A percentile compares a stretch with the other conserved stretches of the same genome.
phyloP scores from a whole-genome alignment of 116 monocot genomes.

The Papilionanthe hybrid region DNA sequence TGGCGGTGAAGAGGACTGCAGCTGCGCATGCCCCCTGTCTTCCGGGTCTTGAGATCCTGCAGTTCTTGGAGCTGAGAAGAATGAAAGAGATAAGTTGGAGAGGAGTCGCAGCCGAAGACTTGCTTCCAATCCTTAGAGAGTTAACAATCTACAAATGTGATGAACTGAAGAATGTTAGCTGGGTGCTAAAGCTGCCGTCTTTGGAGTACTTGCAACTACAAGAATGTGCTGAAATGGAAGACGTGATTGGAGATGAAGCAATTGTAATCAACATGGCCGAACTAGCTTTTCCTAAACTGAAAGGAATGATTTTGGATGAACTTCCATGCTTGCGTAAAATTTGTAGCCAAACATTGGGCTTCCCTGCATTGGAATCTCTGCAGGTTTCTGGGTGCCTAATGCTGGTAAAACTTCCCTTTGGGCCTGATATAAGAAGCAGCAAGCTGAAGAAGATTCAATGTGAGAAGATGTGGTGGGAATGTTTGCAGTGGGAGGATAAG shows the following conservation, averaged over 20 bases:
- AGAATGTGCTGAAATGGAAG: conserved; percentile 2
- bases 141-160: neutral
- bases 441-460: conserved; percentile 12
- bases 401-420: conserved; percentile 24
- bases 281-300: conserved; percentile 2
- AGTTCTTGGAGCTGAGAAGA: neutral
- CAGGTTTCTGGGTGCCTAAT: conserved; percentile 8
- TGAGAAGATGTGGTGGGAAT: conserved; percentile 25
- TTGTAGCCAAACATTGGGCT: neutral
- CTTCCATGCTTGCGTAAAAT: conserved; percentile 10
- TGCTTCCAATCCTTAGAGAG: conserved; percentile 8
- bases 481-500: conserved; percentile 19
- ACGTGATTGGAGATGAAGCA: neutral
- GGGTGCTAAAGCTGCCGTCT: conserved; percentile 15
- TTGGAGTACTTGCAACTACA: conserved; percentile 4
- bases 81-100: conserved; percentile 13
- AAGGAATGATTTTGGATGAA: neutral
- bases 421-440: neutral
- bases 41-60: neutral
- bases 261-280: neutral
- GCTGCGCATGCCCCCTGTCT: neutral
- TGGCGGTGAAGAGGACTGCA: neutral
- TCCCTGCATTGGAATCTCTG: conserved; percentile 13
- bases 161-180: conserved; percentile 3
- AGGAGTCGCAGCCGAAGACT: neutral